phyloP scores from a whole-genome alignment of 2,329 filamentous ascomycete species.

The Phoma herbarum region DNA sequence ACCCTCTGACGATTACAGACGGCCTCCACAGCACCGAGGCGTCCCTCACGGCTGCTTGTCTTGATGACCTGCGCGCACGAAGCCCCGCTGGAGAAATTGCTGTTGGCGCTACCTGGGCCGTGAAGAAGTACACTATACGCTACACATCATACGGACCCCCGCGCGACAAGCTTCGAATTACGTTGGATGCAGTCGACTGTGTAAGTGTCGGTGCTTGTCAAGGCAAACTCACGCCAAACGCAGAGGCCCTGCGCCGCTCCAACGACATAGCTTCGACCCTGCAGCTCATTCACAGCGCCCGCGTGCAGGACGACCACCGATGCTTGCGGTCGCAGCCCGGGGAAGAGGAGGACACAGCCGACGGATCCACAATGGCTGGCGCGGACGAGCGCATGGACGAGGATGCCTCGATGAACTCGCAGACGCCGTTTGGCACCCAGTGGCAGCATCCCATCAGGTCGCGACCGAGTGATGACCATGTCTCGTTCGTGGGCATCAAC shows the following conservation, averaged over 20 bases:
- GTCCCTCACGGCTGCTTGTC: constrained; percentile 25
- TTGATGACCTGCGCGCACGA: constrained; percentile 16
- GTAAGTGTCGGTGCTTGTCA: constrained; percentile 14
- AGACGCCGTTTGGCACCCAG: constrained; percentile 37
- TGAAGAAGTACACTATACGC: constrained; percentile 37
- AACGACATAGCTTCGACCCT: constrained; percentile 15
- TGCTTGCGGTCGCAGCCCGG: constrained; percentile 24
- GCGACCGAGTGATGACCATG: constrained; percentile 13
- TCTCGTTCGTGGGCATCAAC: constrained; percentile 25
- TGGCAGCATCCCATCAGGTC: constrained; percentile 17
- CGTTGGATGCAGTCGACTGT: constrained; percentile 33
- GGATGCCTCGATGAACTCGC: constrained; percentile 23
- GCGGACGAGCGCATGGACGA: constrained; percentile 4
- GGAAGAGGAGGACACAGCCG: constrained; percentile 1
- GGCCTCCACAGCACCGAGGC: constrained; percentile 32
- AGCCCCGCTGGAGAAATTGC: constrained; percentile 1
- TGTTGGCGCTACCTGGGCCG: constrained; percentile 4
- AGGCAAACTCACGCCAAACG: background rate
- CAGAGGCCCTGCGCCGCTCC: constrained; percentile 19
- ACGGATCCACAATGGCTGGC: constrained; percentile 17
- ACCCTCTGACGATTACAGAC: constrained; percentile 43
- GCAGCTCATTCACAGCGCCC: constrained; percentile 24
- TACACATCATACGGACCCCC: constrained; percentile 42
- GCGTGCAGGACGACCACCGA: constrained; percentile 27
- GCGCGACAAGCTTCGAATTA: constrained; percentile 28